A percentile compares a stretch with the other conserved stretches of the same genome.
These are phyloP conservation scores for Bretschneidera sinensis DNA, from an alignment of 345 rosid species.

Conservation along the genomic window DNA sequence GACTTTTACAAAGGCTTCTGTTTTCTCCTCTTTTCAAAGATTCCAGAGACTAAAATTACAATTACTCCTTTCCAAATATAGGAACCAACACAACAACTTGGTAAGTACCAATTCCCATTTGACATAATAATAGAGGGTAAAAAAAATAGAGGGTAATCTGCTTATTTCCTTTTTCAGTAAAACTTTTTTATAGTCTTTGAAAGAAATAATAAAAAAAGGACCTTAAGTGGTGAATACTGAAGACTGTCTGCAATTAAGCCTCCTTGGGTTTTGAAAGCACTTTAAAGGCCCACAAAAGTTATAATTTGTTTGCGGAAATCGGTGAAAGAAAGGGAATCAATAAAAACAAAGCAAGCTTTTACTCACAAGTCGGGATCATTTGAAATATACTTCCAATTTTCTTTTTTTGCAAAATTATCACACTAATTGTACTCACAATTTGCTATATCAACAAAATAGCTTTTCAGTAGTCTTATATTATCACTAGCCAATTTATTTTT, in stretches of 20 bases:
- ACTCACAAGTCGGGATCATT: conserved; percentile 16
- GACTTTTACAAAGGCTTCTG: conserved; percentile 56
- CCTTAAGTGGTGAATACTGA: neutral
- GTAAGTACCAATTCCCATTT: too few relatives aligned
- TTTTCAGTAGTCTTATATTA: too few relatives aligned
- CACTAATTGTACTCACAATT: too few relatives aligned
- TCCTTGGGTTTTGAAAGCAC: conserved; percentile 6
- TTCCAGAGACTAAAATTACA: conserved; percentile 9
- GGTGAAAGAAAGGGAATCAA: conserved; percentile 31
- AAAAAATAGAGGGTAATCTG: too few relatives aligned
- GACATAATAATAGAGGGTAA: too few relatives aligned
- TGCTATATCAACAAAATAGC: too few relatives aligned
- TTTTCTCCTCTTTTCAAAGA: conserved; percentile 30
- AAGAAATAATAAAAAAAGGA: neutral
- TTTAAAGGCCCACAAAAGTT: conserved; percentile 33
- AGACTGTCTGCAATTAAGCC: neutral
- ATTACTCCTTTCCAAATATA: conserved; percentile 19
- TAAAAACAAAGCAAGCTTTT: conserved; percentile 24
- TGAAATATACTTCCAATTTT: conserved; percentile 23
- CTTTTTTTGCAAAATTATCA: neutral
- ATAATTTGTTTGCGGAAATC: conserved; percentile 16
- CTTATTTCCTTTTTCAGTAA: too few relatives aligned
- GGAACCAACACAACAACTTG: too few relatives aligned
- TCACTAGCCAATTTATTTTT: too few relatives aligned
- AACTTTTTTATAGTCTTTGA: too few relatives aligned